Evolutionary conservation across 1,284 basidiomycete species (phyloP), one percentile per base, ranked within the genome.

Genomic region (Trametes versicolor): DNA sequence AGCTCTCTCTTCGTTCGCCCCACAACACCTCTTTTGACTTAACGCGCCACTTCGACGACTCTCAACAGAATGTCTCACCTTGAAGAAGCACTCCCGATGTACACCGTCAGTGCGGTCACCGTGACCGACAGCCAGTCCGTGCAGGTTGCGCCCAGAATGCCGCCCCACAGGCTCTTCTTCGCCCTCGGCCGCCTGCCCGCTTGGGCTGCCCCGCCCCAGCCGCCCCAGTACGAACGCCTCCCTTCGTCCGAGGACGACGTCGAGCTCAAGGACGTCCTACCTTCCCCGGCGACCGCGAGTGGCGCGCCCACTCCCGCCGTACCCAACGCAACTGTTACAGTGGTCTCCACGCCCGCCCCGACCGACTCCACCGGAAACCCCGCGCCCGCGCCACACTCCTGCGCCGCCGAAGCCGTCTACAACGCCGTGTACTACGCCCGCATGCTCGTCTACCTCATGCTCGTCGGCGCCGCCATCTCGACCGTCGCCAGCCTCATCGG

Each of bases 191-290:
- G 58, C n/a, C 25, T 8, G 3, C 48, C 58, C 19, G 25, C 37
- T 3, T 32, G 29, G 29, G 29, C 29, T 32, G 29, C 29, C 8
- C 29, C 29, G 29, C 29, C 29, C 29, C 29, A 32, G 29, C 36
- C 58, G 19, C 58, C 58, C 5, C 49, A 39, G 58, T 59, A 59
- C 58, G 27, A 32, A 9, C 48, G 21, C 25, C 17, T 59, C n/a
- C 58, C 48, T 7, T 27, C 25, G 25, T 41, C 49, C 4, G 58
- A 32, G 48, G 34, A 49, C 19, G 48, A 39, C 6, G 58, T 36
- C 36, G 49, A 59, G 36, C 48, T 51, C 48, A 49, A 59, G 58
- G 51, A 51, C 23, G 58, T 48, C 25, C 27, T 43, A 4, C 17
- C 27, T 4, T 4, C 55, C 43, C 4, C 45, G 27, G 21, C 21